Evolutionary conservation across 768 basidiomycete genomes (phyloP).

Genomic region (Lentinula boryana): DNA sequence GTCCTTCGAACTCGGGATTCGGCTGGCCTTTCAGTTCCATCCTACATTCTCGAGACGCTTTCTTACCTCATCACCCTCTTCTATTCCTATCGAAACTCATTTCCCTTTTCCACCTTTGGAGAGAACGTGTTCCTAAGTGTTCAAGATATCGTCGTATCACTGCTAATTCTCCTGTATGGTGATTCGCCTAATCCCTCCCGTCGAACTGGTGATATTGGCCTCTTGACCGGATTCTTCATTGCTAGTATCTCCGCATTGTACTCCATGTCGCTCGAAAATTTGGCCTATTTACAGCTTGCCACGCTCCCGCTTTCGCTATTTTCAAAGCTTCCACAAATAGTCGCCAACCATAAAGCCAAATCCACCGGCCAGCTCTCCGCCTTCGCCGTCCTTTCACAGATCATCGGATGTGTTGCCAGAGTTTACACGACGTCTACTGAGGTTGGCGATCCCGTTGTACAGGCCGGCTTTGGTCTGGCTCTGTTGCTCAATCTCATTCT

Average conservation of each 20-base stretch:
- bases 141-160: slow-evolving; percentile 83
- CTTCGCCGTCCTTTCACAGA: slow-evolving; percentile 84
- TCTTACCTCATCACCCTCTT: slow-evolving; percentile 86
- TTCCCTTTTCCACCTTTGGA: slow-evolving; percentile 98
- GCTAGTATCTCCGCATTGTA: slow-evolving; percentile 13
- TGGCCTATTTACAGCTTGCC: slow-evolving; percentile 74
- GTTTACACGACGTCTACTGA: slow-evolving; percentile 92
- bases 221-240: slow-evolving; percentile 13
- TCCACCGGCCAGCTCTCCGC: slow-evolving; percentile 93
- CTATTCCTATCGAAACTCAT: slow-evolving; percentile 79
- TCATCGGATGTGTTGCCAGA: slow-evolving; percentile 84
- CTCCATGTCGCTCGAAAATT: slow-evolving; percentile 35
- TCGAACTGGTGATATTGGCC: background rate
- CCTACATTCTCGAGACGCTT: slow-evolving; percentile 87
- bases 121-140: slow-evolving; percentile 92
- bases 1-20: slow-evolving; percentile 73
- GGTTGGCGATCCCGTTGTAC: slow-evolving; percentile 74
- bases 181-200: background rate
- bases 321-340: slow-evolving; percentile 93
- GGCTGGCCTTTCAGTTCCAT: slow-evolving; percentile 78
- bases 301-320: slow-evolving; percentile 90
- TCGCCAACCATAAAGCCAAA: slow-evolving; percentile 63
- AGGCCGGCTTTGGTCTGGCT: slow-evolving; percentile 66
- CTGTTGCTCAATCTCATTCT: slow-evolving; percentile 59
- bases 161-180: slow-evolving; percentile 70